Base-by-base conservation (phyloP, 1,139 yeast species). In the Geotrichum citri-aurantii region DNA sequence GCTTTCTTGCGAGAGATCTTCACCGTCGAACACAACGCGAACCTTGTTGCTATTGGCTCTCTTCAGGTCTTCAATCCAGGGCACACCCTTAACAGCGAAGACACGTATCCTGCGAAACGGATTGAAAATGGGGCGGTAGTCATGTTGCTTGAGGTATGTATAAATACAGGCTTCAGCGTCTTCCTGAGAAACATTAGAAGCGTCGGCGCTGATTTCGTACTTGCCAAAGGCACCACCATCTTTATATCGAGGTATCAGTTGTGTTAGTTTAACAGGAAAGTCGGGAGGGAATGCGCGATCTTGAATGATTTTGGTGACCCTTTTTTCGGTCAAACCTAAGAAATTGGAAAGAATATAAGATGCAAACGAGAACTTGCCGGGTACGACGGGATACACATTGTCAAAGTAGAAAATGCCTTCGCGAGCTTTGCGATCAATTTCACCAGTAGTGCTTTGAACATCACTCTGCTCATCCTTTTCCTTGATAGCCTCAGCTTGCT, bases 171-270 rank as follows among this genome's bases (percentile, higher is more conserved):
- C 60, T 57, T 71, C 68, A 8, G 66, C 66, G 31, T 65, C 67
- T 7, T 64, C 62, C 11, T 63, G 62, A 10, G 69, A 48, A 14
- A 46, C 63, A 26, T 27, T 53, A 47, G 55, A 58, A 50, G 48
- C 55, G 33, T 56, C 60, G n/a, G 65, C 68, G 3, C 60, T 55
- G 48, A 67, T 59, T 42, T 67, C 74, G 66, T 86, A 87, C 64
- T 86, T 86, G 40, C 88, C 93, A 77, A 93, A 92, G 0, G 91
- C 97, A 50, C 98, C 98, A 56, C 97, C 96, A 68, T 93, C 99
- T 63, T 96, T 79, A 60, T 88, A 78, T 0, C 96, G 88, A 17
- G 90, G 85, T 42, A 88, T 48, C 75, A 81, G 48, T 73, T 77
- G 64, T 73, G 72, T 62, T 71, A 83, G 75, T 27, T 75, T 75